Evolutionary conservation across 148 eudicot species (phyloP).

Genomic region (Arbutus unedo): DNA sequence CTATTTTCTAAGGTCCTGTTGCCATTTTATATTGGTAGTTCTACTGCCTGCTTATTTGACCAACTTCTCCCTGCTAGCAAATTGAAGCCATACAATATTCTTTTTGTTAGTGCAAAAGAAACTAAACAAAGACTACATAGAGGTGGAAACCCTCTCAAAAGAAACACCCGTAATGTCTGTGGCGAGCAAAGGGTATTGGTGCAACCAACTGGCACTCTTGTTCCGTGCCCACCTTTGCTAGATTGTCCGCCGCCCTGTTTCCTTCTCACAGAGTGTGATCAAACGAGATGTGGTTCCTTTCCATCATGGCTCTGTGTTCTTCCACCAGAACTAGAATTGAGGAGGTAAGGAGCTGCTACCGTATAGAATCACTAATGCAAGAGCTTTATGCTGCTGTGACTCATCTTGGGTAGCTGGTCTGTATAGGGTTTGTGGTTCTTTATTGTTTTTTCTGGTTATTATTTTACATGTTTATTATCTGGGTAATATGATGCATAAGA

Average conservation of each 20-base stretch:
- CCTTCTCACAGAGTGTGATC: background rate
- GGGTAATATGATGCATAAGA: background rate
- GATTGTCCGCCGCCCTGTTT: background rate
- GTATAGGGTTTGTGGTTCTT: background rate
- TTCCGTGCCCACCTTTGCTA: background rate
- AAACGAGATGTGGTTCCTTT: background rate
- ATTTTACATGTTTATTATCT: background rate
- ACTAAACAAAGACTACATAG: background rate
- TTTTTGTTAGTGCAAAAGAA: background rate
- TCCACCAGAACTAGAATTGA: background rate
- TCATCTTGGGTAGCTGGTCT: background rate
- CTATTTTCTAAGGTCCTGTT: background rate
- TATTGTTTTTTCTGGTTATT: background rate
- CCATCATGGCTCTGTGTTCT: background rate
- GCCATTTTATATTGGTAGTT: background rate
- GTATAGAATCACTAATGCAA: background rate
- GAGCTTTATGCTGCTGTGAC: background rate
- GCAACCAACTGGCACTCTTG: background rate
- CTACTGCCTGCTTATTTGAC: background rate
- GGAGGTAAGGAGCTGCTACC: conserved; percentile 7
- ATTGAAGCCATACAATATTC: background rate
- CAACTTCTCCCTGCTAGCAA: conserved; percentile 1
- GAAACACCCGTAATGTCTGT: background rate
- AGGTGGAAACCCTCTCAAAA: background rate
- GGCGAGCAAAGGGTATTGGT: background rate